phyloP scores from a whole-genome alignment of 2,329 filamentous ascomycete species.

The Teratosphaeriaceae sp. region DNA sequence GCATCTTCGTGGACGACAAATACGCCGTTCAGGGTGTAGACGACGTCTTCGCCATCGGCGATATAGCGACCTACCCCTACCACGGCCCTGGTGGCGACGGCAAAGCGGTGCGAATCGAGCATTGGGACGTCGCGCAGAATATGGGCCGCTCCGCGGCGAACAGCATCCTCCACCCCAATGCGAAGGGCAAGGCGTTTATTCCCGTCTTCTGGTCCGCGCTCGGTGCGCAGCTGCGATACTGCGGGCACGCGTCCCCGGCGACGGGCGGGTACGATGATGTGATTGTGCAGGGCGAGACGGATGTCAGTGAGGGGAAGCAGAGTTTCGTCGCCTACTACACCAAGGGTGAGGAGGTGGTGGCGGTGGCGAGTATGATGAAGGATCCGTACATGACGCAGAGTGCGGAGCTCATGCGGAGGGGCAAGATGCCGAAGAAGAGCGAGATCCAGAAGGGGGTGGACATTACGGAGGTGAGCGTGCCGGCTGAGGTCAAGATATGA shows the following conservation, averaged over 20 bases:
- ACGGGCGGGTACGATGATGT: constrained; percentile 81
- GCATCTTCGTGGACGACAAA: constrained; percentile 69
- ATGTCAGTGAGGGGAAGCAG: constrained; percentile 50
- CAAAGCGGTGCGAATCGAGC: constrained; percentile 75
- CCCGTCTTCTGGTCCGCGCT: constrained; percentile 97
- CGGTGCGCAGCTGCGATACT: constrained; percentile 84
- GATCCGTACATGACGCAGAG: constrained; percentile 81
- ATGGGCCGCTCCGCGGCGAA: constrained; percentile 72
- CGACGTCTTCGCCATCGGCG: constrained; percentile 87
- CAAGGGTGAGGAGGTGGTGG: constrained; percentile 78
- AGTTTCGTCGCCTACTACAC: constrained; percentile 89
- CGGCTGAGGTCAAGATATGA: constrained; percentile 41
- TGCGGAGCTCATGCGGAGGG: constrained; percentile 75
- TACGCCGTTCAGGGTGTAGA: constrained; percentile 70
- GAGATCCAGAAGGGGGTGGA: constrained; percentile 60
- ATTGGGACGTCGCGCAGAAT: constrained; percentile 98
- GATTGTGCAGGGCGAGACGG: constrained; percentile 68
- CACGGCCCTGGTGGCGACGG: constrained; percentile 78
- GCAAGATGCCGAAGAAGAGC: constrained; percentile 76
- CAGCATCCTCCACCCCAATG: constrained; percentile 62
- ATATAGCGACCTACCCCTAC: constrained; percentile 94
- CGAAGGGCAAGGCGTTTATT: constrained; percentile 65
- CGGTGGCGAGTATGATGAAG: constrained; percentile 82
- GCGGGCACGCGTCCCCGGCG: constrained; percentile 72
- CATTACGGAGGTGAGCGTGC: constrained; percentile 39